Evolutionary conservation across 2,329 filamentous ascomycete genomes (phyloP).

Genomic region (Bipolaris oryzae): DNA sequence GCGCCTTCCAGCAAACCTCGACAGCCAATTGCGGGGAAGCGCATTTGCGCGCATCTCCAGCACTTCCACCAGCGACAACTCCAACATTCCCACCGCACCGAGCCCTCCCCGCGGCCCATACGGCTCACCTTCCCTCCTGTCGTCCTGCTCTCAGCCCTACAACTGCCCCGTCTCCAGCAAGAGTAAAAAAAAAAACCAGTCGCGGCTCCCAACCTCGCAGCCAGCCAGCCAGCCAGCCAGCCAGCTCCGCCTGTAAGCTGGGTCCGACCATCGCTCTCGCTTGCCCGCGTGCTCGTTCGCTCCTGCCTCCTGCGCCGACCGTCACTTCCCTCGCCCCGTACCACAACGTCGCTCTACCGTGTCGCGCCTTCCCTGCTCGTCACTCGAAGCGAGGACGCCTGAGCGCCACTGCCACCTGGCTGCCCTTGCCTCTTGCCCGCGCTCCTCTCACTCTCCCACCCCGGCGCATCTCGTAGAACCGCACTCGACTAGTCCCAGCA

Average conservation of each 20-base stretch:
- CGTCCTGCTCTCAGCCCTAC: constrained; percentile 7
- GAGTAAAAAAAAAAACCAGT: no score
- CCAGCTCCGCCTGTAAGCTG: background rate
- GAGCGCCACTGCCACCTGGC: constrained; percentile 15
- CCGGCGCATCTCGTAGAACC: constrained; percentile 18
- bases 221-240: background rate
- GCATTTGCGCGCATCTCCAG: constrained; percentile 26
- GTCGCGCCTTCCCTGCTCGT: constrained; percentile 22
- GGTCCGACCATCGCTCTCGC: background rate
- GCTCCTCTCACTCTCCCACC: constrained; percentile 5
- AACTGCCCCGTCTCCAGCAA: background rate
- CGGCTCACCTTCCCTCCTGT: constrained; percentile 7
- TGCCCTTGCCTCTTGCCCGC: constrained; percentile 5
- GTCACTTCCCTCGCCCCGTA: constrained; percentile 6
- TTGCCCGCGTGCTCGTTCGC: background rate
- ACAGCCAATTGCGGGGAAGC: constrained; percentile 39
- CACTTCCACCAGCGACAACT: background rate
- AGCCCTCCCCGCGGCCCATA: constrained; percentile 1
- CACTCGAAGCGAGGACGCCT: constrained; percentile 18
- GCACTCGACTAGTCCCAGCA: constrained; percentile 29
- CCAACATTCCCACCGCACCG: constrained; percentile 13
- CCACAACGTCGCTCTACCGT: constrained; percentile 32
- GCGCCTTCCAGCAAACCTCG: constrained; percentile 26
- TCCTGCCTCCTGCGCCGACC: constrained; percentile 8
- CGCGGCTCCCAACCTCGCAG: background rate